These are phyloP conservation scores for Aspergillus spinulosporus DNA, from an alignment of 2,329 filamentous ascomycete species.

Conservation along the genomic window DNA sequence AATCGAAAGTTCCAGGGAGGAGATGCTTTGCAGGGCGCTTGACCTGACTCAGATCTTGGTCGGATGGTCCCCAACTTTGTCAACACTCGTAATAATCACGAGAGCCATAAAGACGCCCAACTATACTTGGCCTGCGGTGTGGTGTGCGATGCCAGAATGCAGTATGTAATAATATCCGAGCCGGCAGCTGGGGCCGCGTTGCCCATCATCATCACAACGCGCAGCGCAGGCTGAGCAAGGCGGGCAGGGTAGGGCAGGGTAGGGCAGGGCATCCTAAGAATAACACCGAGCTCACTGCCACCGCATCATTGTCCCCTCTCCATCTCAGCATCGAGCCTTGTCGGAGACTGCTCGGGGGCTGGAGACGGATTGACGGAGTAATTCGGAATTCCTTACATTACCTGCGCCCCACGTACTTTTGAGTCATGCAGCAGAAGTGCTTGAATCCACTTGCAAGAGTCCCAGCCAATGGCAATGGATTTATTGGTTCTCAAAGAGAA, in stretches of 20 bases:
- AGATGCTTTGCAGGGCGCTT: slow-evolving; percentile 11
- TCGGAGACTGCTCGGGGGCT: not conserved
- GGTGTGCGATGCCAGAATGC: not conserved
- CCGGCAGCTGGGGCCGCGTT: not conserved
- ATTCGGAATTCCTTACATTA: slow-evolving; percentile 9
- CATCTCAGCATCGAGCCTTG: not conserved
- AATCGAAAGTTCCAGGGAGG: slow-evolving; percentile 4
- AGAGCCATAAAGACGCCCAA: not conserved
- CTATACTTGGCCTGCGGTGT: not conserved
- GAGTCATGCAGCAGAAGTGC: slow-evolving; percentile 11
- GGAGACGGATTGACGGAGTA: not conserved
- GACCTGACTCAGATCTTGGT: slow-evolving; percentile 10
- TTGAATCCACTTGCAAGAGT: not conserved
- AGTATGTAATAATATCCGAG: not conserved
- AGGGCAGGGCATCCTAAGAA: slow-evolving; percentile 10
- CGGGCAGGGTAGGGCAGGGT: slow-evolving; percentile 1
- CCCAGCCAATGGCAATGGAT: not conserved
- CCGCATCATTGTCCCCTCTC: not conserved
- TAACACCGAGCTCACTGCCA: slow-evolving; percentile 10
- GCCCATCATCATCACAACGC: not conserved
- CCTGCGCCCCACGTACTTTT: slow-evolving; percentile 15
- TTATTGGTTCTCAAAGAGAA: not conserved
- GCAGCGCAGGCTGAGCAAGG: slow-evolving; percentile 8
- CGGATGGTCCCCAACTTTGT: not conserved
- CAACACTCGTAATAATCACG: not conserved